Base-by-base conservation (phyloP, 345 rosid species). In the Melastoma malabathricum region DNA sequence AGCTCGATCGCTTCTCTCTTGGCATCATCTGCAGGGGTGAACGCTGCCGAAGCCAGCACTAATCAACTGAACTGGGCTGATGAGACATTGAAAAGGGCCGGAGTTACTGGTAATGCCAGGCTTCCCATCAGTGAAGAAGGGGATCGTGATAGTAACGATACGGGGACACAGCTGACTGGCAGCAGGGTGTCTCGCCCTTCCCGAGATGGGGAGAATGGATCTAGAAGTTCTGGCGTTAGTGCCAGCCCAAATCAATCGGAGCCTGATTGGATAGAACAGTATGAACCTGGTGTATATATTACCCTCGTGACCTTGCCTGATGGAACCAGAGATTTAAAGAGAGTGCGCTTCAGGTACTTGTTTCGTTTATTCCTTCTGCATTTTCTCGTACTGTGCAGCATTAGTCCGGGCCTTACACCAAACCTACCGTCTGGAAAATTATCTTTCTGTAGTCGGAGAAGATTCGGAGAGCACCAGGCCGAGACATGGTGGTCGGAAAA, bases 401-500 rank as follows among this genome's bases (percentile, higher is more conserved):
- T 47, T 31, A 17, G n/a, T 22, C 15, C 8, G 22, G 41, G 10
- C 18, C 50, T 44, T 18, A 41, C 51, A 54, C 34, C 19, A 50
- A 12, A 34, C 64, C 17, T 31, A 18, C 20, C 50, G 13, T 6
- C 31, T 59, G 47, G 44, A 22, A 22, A 23, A 27, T 13, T 22
- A 44, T 22, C 7, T 14, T 10, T 48, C 10, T 72, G 75, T 79
- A 87, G 95, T 64, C 94, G 95, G 58, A 74, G 88, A 76, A 84
- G 88, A 73, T 92, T 84, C 51, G 86, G 76, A 18, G 98, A 92
- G 78, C 93, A 92, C 50, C 95, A 92, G 63, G 98, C 97, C 9
- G 89, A 87, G 68, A 69, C 74, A 0, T 92, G 98, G 96, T 92
- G 98, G 98, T 81, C 90, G 12, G 97, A 92, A 75, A 92, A 92